phyloP scores from a whole-genome alignment of 805 yeast species.

The Metschnikowia similis region DNA sequence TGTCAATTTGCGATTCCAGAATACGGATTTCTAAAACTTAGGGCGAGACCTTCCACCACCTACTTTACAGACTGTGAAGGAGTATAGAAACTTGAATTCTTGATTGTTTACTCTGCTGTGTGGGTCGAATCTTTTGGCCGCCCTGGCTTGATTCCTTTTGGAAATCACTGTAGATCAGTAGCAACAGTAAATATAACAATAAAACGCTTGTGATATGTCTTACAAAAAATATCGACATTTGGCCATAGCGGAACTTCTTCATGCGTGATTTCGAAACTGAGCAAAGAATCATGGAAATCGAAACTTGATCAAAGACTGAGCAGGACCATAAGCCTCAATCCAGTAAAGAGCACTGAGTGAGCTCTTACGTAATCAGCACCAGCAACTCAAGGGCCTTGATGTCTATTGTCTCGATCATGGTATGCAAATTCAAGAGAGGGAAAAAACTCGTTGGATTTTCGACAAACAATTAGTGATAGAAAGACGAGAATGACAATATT shows the following conservation, averaged over 20 bases:
- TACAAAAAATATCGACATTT: constrained; percentile 12
- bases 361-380: constrained; percentile 2
- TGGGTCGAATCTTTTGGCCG: too few relatives aligned
- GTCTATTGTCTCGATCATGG: background rate
- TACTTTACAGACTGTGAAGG: too few relatives aligned
- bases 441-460: background rate
- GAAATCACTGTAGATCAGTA: too few relatives aligned
- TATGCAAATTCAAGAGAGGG: constrained; percentile 8
- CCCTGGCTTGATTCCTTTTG: too few relatives aligned
- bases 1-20: too few relatives aligned
- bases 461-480: constrained; percentile 22
- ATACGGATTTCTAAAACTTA: too few relatives aligned
- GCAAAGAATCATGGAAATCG: constrained; percentile 9
- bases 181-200: too few relatives aligned
- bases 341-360: constrained; percentile 6
- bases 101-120: too few relatives aligned
- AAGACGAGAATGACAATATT: constrained; percentile 25
- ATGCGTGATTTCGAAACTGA: constrained; percentile 15
- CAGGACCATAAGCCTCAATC: constrained; percentile 2
- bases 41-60: too few relatives aligned
- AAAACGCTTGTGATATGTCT: constrained; percentile 9
- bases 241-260: constrained; percentile 14
- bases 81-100: too few relatives aligned
- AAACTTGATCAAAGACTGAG: constrained; percentile 5
- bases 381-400: background rate